A percentile compares a stretch with the other conserved stretches of the same genome.
Conservation (phyloP, 768 basidiomycete species). For the Russula sp. region DNA sequence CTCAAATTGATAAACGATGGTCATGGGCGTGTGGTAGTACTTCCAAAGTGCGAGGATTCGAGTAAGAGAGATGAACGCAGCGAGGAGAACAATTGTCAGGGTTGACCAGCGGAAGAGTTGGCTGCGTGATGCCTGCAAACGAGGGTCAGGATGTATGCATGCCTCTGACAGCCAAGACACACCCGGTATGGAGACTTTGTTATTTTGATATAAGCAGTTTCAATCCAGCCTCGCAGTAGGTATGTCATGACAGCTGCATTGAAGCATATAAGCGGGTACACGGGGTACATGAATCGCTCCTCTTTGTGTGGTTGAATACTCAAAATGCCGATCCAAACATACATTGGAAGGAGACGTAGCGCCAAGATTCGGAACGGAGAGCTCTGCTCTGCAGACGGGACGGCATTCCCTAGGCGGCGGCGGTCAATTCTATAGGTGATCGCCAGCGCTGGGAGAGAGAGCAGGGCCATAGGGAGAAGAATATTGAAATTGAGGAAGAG, state of each 20-base stretch:
- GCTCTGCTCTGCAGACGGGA: constrained; percentile 50
- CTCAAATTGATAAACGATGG: constrained; percentile 65
- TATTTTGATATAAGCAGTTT: constrained; percentile 61
- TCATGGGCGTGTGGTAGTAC: constrained; percentile 89
- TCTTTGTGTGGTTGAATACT: constrained; percentile 89
- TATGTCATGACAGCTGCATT: constrained; percentile 90
- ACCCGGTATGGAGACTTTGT: constrained; percentile 87
- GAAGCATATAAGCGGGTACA: constrained; percentile 86
- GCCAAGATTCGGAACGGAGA: constrained; percentile 76
- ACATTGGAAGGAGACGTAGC: constrained; percentile 79
- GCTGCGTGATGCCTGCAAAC: constrained; percentile 64
- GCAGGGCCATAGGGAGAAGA: constrained; percentile 69
- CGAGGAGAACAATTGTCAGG: constrained; percentile 56
- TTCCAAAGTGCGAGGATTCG: constrained; percentile 77
- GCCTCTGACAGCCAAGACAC: constrained; percentile 28
- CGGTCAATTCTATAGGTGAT: constrained; percentile 72
- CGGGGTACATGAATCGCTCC: constrained; percentile 97
- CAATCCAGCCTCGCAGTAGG: constrained; percentile 81
- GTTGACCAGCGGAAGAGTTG: constrained; percentile 73
- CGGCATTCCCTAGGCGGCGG: constrained; percentile 60
- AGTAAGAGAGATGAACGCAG: constrained; percentile 65
- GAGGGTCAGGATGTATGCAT: constrained; percentile 6
- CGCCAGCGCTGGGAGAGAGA: constrained; percentile 71
- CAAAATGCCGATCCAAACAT: constrained; percentile 84
- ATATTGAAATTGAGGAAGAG: constrained; percentile 93